These are phyloP conservation scores for Sporothrix inflata DNA, from an alignment of 2,329 filamentous ascomycete genomes.

Conservation along the genomic window DNA sequence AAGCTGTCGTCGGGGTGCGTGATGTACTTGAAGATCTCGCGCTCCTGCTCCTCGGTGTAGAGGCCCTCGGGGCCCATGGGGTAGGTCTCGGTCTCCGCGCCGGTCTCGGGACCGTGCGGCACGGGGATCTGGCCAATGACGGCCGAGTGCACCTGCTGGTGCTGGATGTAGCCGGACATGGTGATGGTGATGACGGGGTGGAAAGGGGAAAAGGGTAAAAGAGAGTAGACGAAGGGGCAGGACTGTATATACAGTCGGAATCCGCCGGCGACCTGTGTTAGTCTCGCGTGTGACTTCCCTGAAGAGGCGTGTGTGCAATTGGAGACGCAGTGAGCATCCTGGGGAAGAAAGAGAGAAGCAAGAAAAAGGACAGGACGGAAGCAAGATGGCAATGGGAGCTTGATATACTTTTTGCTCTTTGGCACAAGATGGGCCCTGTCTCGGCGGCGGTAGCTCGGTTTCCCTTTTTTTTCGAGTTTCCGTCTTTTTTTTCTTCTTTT, in stretches of 20 bases:
- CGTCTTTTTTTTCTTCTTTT: background rate
- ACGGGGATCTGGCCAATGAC: slow-evolving; percentile 58
- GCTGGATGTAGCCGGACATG: slow-evolving; percentile 46
- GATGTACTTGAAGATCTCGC: slow-evolving; percentile 72
- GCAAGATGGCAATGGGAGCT: slow-evolving; percentile 18
- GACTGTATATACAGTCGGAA: slow-evolving; percentile 9
- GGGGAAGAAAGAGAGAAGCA: background rate
- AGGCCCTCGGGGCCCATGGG: slow-evolving; percentile 43
- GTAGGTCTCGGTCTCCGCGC: slow-evolving; percentile 54
- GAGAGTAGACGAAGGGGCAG: background rate
- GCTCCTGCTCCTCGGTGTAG: slow-evolving; percentile 54
- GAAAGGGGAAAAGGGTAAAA: background rate
- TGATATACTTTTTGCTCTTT: background rate
- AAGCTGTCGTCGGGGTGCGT: slow-evolving; percentile 90
- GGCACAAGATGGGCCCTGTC: background rate
- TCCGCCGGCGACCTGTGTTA: background rate
- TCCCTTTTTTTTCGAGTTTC: background rate
- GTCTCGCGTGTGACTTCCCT: background rate
- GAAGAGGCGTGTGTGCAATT: background rate
- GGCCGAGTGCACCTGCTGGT: slow-evolving; percentile 48
- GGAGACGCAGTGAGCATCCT: slow-evolving; percentile 23
- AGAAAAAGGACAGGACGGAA: background rate
- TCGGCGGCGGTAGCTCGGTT: slow-evolving; percentile 11
- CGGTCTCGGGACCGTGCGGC: slow-evolving; percentile 56
- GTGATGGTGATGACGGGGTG: slow-evolving; percentile 5